Evolutionary conservation across 2,329 filamentous ascomycete species (phyloP).

Genomic region (Verticillium zaregamsianum): DNA sequence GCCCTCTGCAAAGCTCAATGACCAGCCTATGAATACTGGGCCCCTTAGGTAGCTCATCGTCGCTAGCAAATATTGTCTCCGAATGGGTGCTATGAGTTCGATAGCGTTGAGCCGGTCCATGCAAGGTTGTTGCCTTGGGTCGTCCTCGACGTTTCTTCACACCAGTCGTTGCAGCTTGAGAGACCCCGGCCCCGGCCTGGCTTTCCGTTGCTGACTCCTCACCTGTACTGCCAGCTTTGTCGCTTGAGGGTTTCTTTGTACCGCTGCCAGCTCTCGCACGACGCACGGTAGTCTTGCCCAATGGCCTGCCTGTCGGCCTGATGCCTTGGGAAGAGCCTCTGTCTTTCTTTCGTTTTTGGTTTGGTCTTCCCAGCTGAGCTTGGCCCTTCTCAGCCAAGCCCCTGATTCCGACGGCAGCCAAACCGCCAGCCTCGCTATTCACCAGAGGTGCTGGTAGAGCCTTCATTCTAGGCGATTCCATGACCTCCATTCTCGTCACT

Average conservation of each 20-base stretch:
- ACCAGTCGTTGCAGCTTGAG: neutral
- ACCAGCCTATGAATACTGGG: neutral
- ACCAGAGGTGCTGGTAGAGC: neutral
- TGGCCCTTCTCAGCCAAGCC: neutral
- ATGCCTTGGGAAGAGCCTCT: neutral
- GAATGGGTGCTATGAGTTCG: neutral
- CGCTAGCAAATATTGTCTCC: neutral
- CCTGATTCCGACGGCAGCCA: neutral
- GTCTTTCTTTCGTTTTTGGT: neutral
- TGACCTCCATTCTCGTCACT: neutral
- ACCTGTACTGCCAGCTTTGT: neutral
- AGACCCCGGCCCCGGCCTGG: too few relatives aligned
- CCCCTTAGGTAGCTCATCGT: neutral
- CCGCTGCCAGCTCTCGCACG: neutral
- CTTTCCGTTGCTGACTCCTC: neutral
- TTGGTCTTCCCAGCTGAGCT: neutral
- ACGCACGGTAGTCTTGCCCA: neutral
- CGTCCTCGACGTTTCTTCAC: neutral
- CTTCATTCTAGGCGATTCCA: slow-evolving; percentile 8
- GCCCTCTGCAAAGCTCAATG: neutral
- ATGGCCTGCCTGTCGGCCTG: neutral
- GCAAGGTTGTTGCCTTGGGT: neutral
- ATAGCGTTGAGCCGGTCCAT: neutral
- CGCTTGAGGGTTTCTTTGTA: neutral
- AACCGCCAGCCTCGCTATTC: neutral